Evolutionary conservation across 192 early-diverging fungal species (phyloP).

Genomic region (Allomyces macrogynus): DNA sequence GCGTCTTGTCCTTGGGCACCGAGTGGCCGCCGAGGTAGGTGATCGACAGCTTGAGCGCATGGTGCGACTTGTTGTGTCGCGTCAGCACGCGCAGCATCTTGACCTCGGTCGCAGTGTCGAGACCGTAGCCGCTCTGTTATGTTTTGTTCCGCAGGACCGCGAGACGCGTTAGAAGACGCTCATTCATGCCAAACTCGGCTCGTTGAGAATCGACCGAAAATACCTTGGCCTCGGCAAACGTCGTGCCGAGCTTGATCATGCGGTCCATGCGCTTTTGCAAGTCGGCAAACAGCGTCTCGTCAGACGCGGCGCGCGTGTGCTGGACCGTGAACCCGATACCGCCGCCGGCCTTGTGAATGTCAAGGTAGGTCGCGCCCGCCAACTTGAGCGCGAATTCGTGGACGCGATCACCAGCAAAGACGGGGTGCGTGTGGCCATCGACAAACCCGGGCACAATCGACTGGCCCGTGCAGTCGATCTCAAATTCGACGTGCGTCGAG

Average conservation of each 20-base stretch:
- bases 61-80: slow-evolving; percentile 2
- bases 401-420: slow-evolving; percentile 10
- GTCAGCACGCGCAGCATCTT: slow-evolving; percentile 8
- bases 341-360: slow-evolving; percentile 10
- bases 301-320: slow-evolving; percentile 4
- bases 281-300: slow-evolving; percentile 1
- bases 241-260: slow-evolving; percentile 6
- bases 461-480: neutral
- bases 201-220: too few species aligned
- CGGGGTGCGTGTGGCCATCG: slow-evolving; percentile 11
- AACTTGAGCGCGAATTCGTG: slow-evolving; percentile 11
- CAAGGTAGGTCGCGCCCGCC: slow-evolving; percentile 10
- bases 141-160: too few species aligned
- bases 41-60: slow-evolving; percentile 6
- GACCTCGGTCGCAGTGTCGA: slow-evolving; percentile 8
- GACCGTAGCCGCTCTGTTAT: slow-evolving; percentile 2
- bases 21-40: slow-evolving; percentile 10
- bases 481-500: neutral
- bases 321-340: slow-evolving; percentile 8
- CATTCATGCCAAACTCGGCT: too few species aligned
- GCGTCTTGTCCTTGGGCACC: slow-evolving; percentile 6
- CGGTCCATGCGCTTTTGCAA: slow-evolving; percentile 5
- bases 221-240: slow-evolving; percentile 8
- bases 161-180: too few species aligned
- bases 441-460: slow-evolving; percentile 3